Conservation (phyloP, 441 rosid species). For the Pelargonium fulgidum region DNA sequence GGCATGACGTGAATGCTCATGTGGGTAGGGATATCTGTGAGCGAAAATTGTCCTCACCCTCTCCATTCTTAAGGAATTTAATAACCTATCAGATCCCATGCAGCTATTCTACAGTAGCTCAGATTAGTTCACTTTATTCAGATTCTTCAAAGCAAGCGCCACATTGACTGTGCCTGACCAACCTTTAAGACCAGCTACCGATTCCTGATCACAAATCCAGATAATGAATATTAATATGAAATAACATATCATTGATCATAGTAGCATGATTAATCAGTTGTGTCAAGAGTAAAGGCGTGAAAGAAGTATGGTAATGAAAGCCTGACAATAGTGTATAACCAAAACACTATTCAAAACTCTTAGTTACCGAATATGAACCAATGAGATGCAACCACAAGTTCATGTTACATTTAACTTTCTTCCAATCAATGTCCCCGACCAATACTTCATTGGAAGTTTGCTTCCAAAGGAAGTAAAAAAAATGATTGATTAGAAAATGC, state of each 20-base stretch:
- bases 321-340: background rate
- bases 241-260: background rate
- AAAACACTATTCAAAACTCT: background rate
- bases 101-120: slow-evolving; percentile 15
- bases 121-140: slow-evolving; percentile 13
- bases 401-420: background rate
- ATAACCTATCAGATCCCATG: slow-evolving; percentile 57
- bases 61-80: slow-evolving; percentile 68
- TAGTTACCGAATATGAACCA: background rate
- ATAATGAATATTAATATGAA: slow-evolving; percentile 17
- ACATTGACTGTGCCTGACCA: slow-evolving; percentile 24
- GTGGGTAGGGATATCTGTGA: slow-evolving; percentile 86
- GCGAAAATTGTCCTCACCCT: slow-evolving; percentile 83
- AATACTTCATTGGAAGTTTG: background rate
- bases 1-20: slow-evolving; percentile 97
- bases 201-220: slow-evolving; percentile 25
- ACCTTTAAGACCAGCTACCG: slow-evolving; percentile 23
- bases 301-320: background rate
- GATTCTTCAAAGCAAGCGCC: slow-evolving; percentile 23
- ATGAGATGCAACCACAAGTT: background rate
- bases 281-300: background rate
- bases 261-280: background rate
- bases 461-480: background rate
- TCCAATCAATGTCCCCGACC: background rate
- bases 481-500: background rate